A percentile compares a stretch with the other conserved stretches of the same genome.
Conservation (phyloP, 2,329 filamentous ascomycete species). For the Cercospora citrullina region DNA sequence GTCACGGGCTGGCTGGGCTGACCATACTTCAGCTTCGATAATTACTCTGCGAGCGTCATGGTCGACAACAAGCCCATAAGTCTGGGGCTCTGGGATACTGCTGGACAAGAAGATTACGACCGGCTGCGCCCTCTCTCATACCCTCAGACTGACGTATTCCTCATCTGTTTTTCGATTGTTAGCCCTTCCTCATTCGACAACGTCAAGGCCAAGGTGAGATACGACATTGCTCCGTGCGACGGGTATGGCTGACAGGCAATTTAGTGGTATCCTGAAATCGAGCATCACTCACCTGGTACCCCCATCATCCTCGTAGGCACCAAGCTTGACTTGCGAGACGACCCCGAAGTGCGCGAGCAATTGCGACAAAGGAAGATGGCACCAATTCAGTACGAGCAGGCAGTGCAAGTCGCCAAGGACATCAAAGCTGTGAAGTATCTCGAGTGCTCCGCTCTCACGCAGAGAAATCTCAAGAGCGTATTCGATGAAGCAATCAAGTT, state of each 20-base stretch:
- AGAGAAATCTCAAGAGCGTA: conserved; percentile 95
- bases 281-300: conserved; percentile 91
- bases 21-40: conserved; percentile 72
- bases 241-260: conserved; percentile 13
- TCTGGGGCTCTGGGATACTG: conserved; percentile 96
- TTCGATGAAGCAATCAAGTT: conserved; percentile 99
- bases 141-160: conserved; percentile 96
- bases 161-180: conserved; percentile 98
- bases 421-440: conserved; percentile 97
- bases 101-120: conserved; percentile 98
- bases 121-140: conserved; percentile 92
- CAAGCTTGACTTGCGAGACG: conserved; percentile 93
- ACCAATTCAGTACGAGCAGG: conserved; percentile 93
- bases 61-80: conserved; percentile 98
- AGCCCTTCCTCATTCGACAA: conserved; percentile 98
- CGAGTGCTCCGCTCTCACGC: conserved; percentile 94
- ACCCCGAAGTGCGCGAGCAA: conserved; percentile 75
- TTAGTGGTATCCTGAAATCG: conserved; percentile 96
- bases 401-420: conserved; percentile 83
- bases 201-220: conserved; percentile 88
- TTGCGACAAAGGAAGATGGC: conserved; percentile 92
- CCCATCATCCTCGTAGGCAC: conserved; percentile 97
- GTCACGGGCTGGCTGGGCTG: conserved; percentile 38
- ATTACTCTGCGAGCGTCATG: conserved; percentile 99
- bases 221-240: background rate